A percentile compares a stretch with the other conserved stretches of the same genome.
These are phyloP conservation scores for Ilyonectria robusta DNA, from an alignment of 2,329 filamentous ascomycete genomes.

Conservation along the genomic window DNA sequence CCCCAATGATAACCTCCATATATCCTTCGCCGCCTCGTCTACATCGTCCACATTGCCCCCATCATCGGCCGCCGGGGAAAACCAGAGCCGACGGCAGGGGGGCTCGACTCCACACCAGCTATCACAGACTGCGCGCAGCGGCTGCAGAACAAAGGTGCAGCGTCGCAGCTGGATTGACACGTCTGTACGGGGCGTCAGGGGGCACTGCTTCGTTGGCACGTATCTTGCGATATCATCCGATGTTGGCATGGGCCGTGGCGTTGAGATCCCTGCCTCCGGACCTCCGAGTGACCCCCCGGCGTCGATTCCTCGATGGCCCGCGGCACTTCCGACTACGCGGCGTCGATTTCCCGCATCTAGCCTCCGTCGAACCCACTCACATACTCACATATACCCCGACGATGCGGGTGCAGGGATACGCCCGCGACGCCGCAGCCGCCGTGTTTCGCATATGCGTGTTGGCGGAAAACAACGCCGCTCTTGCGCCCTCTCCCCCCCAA, in stretches of 20 bases:
- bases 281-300: slow-evolving; percentile 21
- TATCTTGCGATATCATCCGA: slow-evolving; percentile 48
- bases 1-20: not conserved
- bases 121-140: not conserved
- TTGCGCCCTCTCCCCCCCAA: not conserved
- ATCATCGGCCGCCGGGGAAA: slow-evolving; percentile 8
- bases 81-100: slow-evolving; percentile 2
- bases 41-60: not conserved
- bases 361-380: slow-evolving; percentile 16
- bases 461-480: slow-evolving; percentile 20
- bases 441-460: slow-evolving; percentile 39
- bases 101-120: not conserved
- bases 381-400: not conserved
- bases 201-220: slow-evolving; percentile 36
- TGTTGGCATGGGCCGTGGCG: slow-evolving; percentile 44
- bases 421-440: slow-evolving; percentile 29
- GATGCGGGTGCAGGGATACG: slow-evolving; percentile 30
- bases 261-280: slow-evolving; percentile 27
- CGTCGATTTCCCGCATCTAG: slow-evolving; percentile 28
- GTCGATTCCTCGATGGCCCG: slow-evolving; percentile 26
- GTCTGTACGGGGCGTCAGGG: slow-evolving; percentile 25
- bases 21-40: not conserved
- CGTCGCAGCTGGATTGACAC: slow-evolving; percentile 20
- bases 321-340: slow-evolving; percentile 31
- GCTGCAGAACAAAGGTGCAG: not conserved